These are phyloP conservation scores for Trichosanthes truncata DNA, from an alignment of 306 rosid genomes.

Conservation along the genomic window DNA sequence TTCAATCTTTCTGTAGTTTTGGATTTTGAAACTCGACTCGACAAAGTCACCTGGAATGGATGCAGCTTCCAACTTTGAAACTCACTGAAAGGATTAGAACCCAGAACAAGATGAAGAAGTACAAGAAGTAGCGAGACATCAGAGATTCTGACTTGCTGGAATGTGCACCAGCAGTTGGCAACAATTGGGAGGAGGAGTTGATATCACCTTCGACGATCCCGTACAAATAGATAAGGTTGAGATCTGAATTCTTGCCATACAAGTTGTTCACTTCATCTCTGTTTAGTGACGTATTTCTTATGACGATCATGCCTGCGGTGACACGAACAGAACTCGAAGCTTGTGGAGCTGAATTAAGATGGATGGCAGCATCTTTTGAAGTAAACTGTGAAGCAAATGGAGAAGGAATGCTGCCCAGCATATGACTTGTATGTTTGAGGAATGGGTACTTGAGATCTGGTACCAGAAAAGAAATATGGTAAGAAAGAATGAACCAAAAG, in stretches of 20 bases:
- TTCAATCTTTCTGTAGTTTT: background rate
- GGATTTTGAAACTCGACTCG: background rate
- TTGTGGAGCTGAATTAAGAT: slow-evolving; percentile 38
- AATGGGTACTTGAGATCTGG: slow-evolving; percentile 41
- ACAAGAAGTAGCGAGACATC: slow-evolving; percentile 49
- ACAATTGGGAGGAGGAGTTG: slow-evolving; percentile 21
- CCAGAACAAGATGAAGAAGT: slow-evolving; percentile 51
- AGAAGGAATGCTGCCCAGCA: slow-evolving; percentile 65
- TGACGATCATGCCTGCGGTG: slow-evolving; percentile 79
- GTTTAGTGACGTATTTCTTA: slow-evolving; percentile 34
- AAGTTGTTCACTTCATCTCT: slow-evolving; percentile 44
- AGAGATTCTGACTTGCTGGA: slow-evolving; percentile 46
- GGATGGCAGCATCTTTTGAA: slow-evolving; percentile 39
- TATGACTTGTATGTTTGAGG: slow-evolving; percentile 37
- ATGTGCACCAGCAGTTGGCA: slow-evolving; percentile 28
- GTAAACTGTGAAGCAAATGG: slow-evolving; percentile 70
- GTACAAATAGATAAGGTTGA: slow-evolving; percentile 32
- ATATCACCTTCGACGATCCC: slow-evolving; percentile 22
- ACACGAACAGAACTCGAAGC: slow-evolving; percentile 59
- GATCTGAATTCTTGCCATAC: slow-evolving; percentile 48
- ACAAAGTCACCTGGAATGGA: slow-evolving; percentile 30
- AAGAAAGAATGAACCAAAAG: background rate
- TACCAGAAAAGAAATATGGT: slow-evolving; percentile 4
- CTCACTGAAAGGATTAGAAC: slow-evolving; percentile 55
- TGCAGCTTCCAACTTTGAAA: slow-evolving; percentile 55